A percentile compares a stretch with the other conserved stretches of the same genome.
Evolutionary conservation across 371 early-diverging fungal species (phyloP).

Genomic region (Mucor mucedo): DNA sequence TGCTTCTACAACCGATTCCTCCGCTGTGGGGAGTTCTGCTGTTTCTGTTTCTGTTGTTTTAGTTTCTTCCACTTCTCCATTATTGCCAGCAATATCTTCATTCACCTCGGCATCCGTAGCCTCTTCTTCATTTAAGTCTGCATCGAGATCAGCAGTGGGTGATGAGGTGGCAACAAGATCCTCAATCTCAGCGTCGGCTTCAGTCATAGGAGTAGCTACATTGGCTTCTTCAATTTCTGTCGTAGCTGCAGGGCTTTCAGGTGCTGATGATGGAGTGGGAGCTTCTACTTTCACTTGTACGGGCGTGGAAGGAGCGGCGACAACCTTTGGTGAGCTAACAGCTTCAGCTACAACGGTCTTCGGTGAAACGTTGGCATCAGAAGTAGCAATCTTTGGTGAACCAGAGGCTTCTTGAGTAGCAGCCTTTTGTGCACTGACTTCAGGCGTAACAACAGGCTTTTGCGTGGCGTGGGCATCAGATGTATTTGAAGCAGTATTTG

Average conservation of each 20-base stretch:
- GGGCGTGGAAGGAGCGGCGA: not conserved
- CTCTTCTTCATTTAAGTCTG: not conserved
- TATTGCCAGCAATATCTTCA: constrained; percentile 1
- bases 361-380: too few relatives aligned
- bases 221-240: not conserved
- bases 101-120: constrained; percentile 5
- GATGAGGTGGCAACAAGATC: not conserved
- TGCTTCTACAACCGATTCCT: not conserved
- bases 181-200: not conserved
- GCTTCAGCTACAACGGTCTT: not conserved
- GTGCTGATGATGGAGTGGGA: not conserved
- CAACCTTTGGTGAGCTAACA: not conserved
- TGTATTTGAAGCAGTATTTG: too few relatives aligned
- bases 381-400: too few relatives aligned
- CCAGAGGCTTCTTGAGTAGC: too few relatives aligned
- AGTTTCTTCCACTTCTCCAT: not conserved
- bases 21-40: not conserved
- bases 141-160: not conserved
- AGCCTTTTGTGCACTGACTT: too few relatives aligned
- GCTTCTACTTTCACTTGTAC: not conserved
- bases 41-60: not conserved
- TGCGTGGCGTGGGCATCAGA: too few relatives aligned
- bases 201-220: not conserved
- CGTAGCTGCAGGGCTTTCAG: too few relatives aligned
- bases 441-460: too few relatives aligned